Evolutionary conservation across 169 alveolate species (phyloP).

Genomic region (Plasmodium gaboni): DNA sequence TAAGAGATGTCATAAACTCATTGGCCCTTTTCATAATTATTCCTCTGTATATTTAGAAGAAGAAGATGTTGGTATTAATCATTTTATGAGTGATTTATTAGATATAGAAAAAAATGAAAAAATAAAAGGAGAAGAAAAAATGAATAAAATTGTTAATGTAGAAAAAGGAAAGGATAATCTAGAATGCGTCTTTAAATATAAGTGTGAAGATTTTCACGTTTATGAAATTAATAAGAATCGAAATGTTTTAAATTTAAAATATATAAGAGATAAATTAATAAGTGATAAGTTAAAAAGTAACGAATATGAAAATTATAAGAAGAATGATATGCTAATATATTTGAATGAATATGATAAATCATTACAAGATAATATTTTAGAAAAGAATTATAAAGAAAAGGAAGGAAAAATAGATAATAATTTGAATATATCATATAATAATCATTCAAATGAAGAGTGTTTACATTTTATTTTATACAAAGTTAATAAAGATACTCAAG

Average conservation of each 20-base stretch:
- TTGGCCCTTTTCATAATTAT: constrained; percentile 21
- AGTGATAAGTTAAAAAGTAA: neutral
- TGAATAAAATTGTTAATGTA: too few species aligned
- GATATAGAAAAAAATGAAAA: constrained; percentile 25
- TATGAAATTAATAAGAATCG: constrained; percentile 64
- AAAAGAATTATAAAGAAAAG: neutral
- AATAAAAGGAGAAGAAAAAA: neutral
- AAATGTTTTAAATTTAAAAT: constrained; percentile 48
- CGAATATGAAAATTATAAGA: neutral
- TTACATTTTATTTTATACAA: constrained; percentile 51
- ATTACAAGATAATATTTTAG: neutral
- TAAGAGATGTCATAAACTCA: constrained; percentile 7
- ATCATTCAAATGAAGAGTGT: constrained; percentile 32
- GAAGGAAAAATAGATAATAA: constrained; percentile 2
- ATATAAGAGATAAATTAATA: constrained; percentile 6
- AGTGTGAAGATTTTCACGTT: constrained; percentile 76
- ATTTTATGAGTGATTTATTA: constrained; percentile 51
- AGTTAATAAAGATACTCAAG: constrained; percentile 76
- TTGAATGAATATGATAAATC: neutral
- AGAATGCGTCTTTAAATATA: constrained; percentile 67
- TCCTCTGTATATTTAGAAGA: constrained; percentile 34
- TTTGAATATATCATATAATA: neutral
- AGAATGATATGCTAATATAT: neutral
- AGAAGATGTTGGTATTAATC: constrained; percentile 64
- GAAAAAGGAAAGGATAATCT: constrained; percentile 15